A percentile compares a stretch with the other conserved stretches of the same genome.
Evolutionary conservation across 345 rosid genomes (phyloP).

Genomic region (Murraya koenigii): DNA sequence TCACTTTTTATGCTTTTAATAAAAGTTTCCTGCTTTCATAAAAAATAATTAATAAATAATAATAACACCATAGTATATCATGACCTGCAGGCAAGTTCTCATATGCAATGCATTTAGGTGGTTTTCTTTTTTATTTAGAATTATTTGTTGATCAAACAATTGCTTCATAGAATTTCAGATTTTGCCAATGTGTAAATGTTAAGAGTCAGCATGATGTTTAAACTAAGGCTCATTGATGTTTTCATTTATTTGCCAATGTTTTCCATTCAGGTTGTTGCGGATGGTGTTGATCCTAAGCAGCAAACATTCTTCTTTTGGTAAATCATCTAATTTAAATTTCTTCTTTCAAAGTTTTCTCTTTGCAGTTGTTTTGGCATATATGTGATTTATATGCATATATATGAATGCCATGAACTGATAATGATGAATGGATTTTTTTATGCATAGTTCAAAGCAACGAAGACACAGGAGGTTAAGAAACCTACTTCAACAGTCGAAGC

Average conservation of each 20-base stretch:
- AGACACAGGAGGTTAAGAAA: conserved; percentile 56
- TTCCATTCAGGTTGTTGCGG: conserved; percentile 62
- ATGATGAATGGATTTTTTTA: not conserved
- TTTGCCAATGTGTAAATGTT: not conserved
- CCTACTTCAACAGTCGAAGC: conserved; percentile 54
- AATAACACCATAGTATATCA: not conserved
- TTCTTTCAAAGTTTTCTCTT: conserved; percentile 4
- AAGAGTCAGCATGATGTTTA: not conserved
- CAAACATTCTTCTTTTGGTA: conserved; percentile 86
- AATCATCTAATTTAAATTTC: conserved; percentile 17
- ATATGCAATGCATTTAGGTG: not conserved
- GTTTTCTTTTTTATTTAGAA: not conserved
- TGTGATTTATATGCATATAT: conserved; percentile 5
- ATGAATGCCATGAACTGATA: conserved; percentile 5
- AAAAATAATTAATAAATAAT: no score
- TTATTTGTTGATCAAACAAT: not conserved
- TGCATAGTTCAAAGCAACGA: conserved; percentile 64
- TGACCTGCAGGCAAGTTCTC: not conserved
- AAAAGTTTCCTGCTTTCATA: no score
- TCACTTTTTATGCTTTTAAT: no score
- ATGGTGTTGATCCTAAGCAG: conserved; percentile 84
- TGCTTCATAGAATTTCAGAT: not conserved
- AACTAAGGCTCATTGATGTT: not conserved
- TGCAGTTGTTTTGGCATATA: conserved; percentile 8
- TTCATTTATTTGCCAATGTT: conserved; percentile 19